Base-by-base conservation (phyloP, 495 filamentous ascomycete genomes). In the Penicillium paxilli region DNA sequence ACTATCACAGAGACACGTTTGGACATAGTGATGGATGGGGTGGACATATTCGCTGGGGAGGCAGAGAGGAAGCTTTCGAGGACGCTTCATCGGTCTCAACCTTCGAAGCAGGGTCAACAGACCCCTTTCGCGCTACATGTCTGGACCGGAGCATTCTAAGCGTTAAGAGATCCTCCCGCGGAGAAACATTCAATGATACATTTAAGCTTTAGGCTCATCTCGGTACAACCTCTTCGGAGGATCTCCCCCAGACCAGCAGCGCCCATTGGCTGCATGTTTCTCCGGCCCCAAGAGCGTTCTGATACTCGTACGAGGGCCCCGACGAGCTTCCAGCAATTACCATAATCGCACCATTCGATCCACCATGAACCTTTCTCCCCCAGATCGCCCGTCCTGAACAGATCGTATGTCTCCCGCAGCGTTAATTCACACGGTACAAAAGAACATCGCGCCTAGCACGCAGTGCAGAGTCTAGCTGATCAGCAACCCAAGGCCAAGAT, bases 1-100 rank as follows among this genome's bases (percentile, higher is more conserved):
- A 51, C 37, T 28, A 44, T 40, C 14, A 51, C 48, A 32, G 48
- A 51, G 28, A 42, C 48, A 19, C 37, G 48, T 40, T 51, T 42
- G 37, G 35, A 46, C 44, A 46, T 46, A 22, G 44, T 46, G 44
- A 30, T 46, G 44, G 44, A 7, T n/a, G 12, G 47, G 28, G 44
- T 45, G 40, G 14, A 4, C 4, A 20, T 44, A 44, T 21, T 44
- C 40, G 40, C 4, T 44, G 3, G 40, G 8, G 8, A 44, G 6
- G 17, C 16, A 20, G 19, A 12, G 33, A 37, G 25, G 25, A 28
- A 4, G 9, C 25, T 19, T n/a, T 40, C 35, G 35, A 44, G 40
- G 40, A 21, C 40, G 35, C 40, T 44, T 44, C 40, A 21, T 21
- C 19, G 40, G 40, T 20, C 40, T 44, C 21, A 44, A 20, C 40